phyloP scores from a whole-genome alignment of 495 filamentous ascomycete genomes.

The Massariosphaeria phaeospora region DNA sequence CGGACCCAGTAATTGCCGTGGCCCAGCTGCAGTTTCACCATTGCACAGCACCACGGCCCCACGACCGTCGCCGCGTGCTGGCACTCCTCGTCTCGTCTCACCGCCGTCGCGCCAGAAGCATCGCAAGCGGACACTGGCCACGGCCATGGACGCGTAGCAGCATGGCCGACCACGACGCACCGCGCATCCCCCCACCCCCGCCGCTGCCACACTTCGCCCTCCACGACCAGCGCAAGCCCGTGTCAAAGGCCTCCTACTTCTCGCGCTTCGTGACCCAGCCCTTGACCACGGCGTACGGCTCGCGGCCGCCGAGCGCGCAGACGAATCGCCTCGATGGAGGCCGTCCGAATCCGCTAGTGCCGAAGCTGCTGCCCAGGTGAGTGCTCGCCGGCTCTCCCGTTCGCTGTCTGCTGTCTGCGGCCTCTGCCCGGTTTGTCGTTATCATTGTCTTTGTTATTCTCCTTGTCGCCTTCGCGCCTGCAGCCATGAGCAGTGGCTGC shows the following conservation, averaged over 20 bases:
- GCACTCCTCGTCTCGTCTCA: too few relatives aligned
- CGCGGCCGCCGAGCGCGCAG: slow-evolving; percentile 53
- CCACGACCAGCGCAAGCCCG: too few relatives aligned
- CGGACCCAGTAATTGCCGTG: too few relatives aligned
- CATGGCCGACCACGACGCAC: slow-evolving; percentile 44
- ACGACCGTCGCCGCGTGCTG: too few relatives aligned
- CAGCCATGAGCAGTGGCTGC: too few relatives aligned
- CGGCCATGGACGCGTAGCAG: too few relatives aligned
- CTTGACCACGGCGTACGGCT: slow-evolving; percentile 48
- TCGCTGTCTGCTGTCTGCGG: background rate
- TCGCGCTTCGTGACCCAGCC: slow-evolving; percentile 54
- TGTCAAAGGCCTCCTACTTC: slow-evolving; percentile 50
- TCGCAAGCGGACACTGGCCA: too few relatives aligned
- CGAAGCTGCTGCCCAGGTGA: slow-evolving; percentile 27
- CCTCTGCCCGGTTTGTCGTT: background rate
- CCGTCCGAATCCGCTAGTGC: slow-evolving; percentile 30
- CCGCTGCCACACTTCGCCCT: slow-evolving; percentile 48
- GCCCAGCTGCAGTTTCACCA: too few relatives aligned
- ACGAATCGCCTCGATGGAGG: slow-evolving; percentile 28
- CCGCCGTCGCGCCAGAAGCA: too few relatives aligned
- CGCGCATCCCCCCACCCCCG: slow-evolving; percentile 46
- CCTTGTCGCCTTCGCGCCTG: background rate
- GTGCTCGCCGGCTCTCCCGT: background rate
- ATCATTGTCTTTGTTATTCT: too few relatives aligned
- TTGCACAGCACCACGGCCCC: too few relatives aligned